Conservation (phyloP, 2,329 filamentous ascomycete species). For the Calonectria crousiana region DNA sequence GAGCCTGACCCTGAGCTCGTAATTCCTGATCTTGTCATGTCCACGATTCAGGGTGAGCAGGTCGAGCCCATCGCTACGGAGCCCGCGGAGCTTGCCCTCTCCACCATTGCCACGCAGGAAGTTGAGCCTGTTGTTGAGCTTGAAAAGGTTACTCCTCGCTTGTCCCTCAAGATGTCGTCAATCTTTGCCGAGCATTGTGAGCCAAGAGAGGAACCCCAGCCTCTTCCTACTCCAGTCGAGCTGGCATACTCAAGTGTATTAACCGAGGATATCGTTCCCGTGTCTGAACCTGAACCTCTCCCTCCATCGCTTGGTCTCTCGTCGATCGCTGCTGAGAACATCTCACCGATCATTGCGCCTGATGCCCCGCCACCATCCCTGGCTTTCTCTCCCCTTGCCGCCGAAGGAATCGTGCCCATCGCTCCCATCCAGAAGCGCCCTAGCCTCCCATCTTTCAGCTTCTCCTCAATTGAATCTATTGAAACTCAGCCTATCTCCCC, state of each 20-base stretch:
- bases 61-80: slow-evolving; percentile 40
- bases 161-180: slow-evolving; percentile 46
- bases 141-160: slow-evolving; percentile 47
- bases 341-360: slow-evolving; percentile 48
- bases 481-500: slow-evolving; percentile 61
- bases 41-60: slow-evolving; percentile 39
- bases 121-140: slow-evolving; percentile 49
- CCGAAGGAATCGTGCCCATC: slow-evolving; percentile 55
- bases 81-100: slow-evolving; percentile 44
- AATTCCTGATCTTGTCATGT: slow-evolving; percentile 34
- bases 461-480: slow-evolving; percentile 60
- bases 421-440: slow-evolving; percentile 44
- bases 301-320: slow-evolving; percentile 46
- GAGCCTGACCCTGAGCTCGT: slow-evolving; percentile 20
- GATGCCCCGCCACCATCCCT: slow-evolving; percentile 43
- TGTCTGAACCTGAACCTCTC: slow-evolving; percentile 42
- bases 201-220: slow-evolving; percentile 48
- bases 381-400: slow-evolving; percentile 52
- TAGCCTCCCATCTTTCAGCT: slow-evolving; percentile 50
- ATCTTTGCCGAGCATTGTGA: slow-evolving; percentile 50
- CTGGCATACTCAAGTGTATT: slow-evolving; percentile 52
- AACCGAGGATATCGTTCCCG: slow-evolving; percentile 53
- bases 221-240: slow-evolving; percentile 27
- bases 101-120: slow-evolving; percentile 44
- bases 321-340: slow-evolving; percentile 50